Conservation (phyloP, 305 asterid species). For the Rubia balearica region DNA sequence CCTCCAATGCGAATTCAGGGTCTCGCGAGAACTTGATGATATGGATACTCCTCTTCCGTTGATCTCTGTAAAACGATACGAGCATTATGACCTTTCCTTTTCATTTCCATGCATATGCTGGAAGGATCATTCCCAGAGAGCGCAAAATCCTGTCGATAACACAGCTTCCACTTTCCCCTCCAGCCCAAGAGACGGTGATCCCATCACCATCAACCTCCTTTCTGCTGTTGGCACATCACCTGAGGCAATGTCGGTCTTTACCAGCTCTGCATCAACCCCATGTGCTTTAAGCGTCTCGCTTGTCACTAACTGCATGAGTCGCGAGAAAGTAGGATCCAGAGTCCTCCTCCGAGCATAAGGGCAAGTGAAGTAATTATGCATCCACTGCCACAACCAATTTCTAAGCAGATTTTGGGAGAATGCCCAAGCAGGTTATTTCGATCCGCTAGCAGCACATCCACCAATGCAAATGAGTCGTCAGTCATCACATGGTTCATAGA, state of each 20-base stretch:
- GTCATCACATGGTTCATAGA: constrained; percentile 82
- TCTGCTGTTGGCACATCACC: constrained; percentile 96
- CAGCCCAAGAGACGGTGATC: constrained; percentile 13
- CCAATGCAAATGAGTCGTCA: constrained; percentile 70
- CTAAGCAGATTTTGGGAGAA: constrained; percentile 63
- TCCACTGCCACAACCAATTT: constrained; percentile 82
- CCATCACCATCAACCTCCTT: constrained; percentile 33
- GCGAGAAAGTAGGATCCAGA: constrained; percentile 7
- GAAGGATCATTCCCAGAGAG: constrained; percentile 11
- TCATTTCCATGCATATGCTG: constrained; percentile 11
- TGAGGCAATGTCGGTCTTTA: constrained; percentile 54
- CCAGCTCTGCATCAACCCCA: constrained; percentile 52
- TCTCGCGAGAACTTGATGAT: background rate
- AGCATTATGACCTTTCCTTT: constrained; percentile 11
- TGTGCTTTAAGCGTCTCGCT: constrained; percentile 58
- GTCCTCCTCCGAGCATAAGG: constrained; percentile 38
- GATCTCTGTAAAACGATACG: constrained; percentile 12
- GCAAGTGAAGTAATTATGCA: constrained; percentile 66
- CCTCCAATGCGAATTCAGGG: background rate
- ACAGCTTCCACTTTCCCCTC: constrained; percentile 12
- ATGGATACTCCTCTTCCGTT: background rate
- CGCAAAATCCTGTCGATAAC: constrained; percentile 12
- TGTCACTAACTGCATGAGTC: too few species aligned
- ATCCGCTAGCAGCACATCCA: constrained; percentile 74
- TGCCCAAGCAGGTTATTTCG: constrained; percentile 48